Base-by-base conservation (phyloP, 2,329 filamentous ascomycete species). In the Alternaria tenuissima region DNA sequence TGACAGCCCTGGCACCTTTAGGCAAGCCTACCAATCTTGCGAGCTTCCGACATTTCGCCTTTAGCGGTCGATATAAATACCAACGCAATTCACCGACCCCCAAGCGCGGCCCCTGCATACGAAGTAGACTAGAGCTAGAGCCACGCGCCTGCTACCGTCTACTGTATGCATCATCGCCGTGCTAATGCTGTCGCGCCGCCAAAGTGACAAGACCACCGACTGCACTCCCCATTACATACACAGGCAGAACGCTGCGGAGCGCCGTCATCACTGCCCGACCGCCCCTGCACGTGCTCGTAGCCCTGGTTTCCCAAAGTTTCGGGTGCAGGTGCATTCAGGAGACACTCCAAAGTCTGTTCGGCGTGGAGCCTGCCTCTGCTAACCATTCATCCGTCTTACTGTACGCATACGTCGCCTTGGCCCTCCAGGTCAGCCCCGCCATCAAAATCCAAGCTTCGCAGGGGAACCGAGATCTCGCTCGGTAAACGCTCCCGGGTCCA, bases 31-130 rank as follows among this genome's bases (percentile, higher is more conserved):
- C 56, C 43, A 47, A 48, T 38, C 52, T 39, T 42, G 36, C 32
- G 32, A 32, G 32, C 43, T 59, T 55, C 57, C 57, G 57, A 56
- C 47, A 57, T 60, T 56, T 60, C 53, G 53, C 57, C 57, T 60
- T 42, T 52, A 60, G 57, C 54, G 57, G 53, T 44, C 41, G 41
- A 49, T 52, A 48, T 46, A 47, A 59, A 57, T 57, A 57, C 22
- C 39, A 44, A 18, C 41, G 34, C 39, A 52, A 47, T 57, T 57
- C 52, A 56, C 52, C 57, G 57, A 47, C 46, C 30, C 46, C 41
- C 53, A 26, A 57, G 39, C 53, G 46, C 57, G 26, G 57, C 57
- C 57, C 53, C 57, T 60, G 57, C 57, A 60, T 51, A 49, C 46
- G 46, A 24, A 24, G 46, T 36, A 46, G 47, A 52, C 60, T 60